Conservation (phyloP, 176 grass and related monocot species). For the Elaeis guineensis region DNA sequence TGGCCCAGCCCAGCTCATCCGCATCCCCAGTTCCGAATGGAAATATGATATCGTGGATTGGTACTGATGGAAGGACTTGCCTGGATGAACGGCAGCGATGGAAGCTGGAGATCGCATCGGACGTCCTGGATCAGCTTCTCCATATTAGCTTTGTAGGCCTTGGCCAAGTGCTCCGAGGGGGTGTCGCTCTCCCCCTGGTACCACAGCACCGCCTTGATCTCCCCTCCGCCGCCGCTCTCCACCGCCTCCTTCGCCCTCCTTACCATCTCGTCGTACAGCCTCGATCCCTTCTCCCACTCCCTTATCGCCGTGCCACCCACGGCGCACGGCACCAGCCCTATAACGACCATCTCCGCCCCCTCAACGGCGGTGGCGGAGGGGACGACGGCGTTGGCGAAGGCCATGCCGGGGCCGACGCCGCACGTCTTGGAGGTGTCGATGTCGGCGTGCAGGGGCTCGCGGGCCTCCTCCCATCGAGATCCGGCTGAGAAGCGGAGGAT, state of each 20-base stretch:
- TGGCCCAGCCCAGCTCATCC: no score
- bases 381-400: slow-evolving; percentile 51
- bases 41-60: no score
- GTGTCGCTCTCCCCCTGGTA: slow-evolving; percentile 94
- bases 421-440: slow-evolving; percentile 61
- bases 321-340: slow-evolving; percentile 78
- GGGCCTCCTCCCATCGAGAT: slow-evolving; percentile 48
- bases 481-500: slow-evolving; percentile 52
- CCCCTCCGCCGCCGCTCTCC: slow-evolving; percentile 22
- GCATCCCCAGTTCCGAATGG: no score
- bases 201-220: slow-evolving; percentile 77
- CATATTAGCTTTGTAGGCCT: slow-evolving; percentile 43
- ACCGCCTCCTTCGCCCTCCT: slow-evolving; percentile 38
- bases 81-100: slow-evolving; percentile 80
- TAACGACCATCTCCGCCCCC: not conserved
- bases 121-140: slow-evolving; percentile 53
- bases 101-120: slow-evolving; percentile 52
- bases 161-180: slow-evolving; percentile 23
- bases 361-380: slow-evolving; percentile 1
- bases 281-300: slow-evolving; percentile 60
- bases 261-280: slow-evolving; percentile 73
- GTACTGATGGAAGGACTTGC: slow-evolving; percentile 9
- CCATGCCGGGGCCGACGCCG: slow-evolving; percentile 74
- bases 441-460: slow-evolving; percentile 71
- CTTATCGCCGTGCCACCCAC: slow-evolving; percentile 65